A percentile compares a stretch with the other conserved stretches of the same genome.
Conservation (phyloP, 1,139 yeast genomes). For the Spencermartinsiella ligniputridi region DNA sequence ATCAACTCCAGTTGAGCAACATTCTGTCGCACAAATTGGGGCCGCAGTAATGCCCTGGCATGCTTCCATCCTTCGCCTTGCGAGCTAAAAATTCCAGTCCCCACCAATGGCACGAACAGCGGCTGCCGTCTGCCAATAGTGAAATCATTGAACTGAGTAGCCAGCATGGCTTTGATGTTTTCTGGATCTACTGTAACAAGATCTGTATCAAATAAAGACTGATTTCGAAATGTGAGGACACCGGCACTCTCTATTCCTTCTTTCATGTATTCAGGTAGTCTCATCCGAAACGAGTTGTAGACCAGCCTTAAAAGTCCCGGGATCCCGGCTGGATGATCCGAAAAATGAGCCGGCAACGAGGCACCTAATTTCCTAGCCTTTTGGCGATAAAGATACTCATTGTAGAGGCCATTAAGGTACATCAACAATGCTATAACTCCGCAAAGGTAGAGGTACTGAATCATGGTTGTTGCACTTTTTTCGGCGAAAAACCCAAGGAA, state of each 20-base stretch:
- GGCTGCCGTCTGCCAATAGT: conserved; percentile 47
- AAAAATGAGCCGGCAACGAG: neutral
- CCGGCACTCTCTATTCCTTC: neutral
- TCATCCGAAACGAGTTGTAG: neutral
- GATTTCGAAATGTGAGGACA: conserved; percentile 15
- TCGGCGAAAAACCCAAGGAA: too few relatives aligned
- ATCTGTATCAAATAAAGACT: conserved; percentile 13
- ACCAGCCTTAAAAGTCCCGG: neutral
- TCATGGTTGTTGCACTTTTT: too few relatives aligned
- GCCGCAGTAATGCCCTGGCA: conserved; percentile 53
- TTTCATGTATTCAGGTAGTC: neutral
- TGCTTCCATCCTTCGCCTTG: conserved; percentile 57
- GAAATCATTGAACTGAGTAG: conserved; percentile 46
- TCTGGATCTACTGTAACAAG: conserved; percentile 47
- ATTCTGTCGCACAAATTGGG: conserved; percentile 55
- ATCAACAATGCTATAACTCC: neutral
- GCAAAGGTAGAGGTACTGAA: too few relatives aligned
- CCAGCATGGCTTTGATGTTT: conserved; percentile 33
- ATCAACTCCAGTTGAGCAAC: conserved; percentile 46
- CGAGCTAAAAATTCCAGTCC: conserved; percentile 56
- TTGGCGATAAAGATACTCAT: neutral
- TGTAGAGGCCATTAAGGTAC: neutral
- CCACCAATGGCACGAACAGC: conserved; percentile 42
- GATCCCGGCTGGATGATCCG: conserved; percentile 1
- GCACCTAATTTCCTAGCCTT: neutral